These are phyloP conservation scores for Pleurotus salmoneostramineus DNA, from an alignment of 768 basidiomycete species.

Conservation along the genomic window DNA sequence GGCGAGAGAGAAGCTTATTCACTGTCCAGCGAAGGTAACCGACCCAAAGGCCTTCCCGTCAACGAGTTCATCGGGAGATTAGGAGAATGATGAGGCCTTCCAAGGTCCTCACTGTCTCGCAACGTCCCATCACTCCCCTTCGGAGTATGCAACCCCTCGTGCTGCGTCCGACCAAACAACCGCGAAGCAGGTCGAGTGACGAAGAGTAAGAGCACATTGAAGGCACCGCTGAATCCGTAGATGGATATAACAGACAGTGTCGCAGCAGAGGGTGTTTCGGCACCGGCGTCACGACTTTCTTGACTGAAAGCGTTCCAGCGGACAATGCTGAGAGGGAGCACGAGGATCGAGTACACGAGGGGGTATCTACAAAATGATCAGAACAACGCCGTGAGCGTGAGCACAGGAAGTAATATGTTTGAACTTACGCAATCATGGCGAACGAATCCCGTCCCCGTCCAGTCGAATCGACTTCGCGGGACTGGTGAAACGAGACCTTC, in stretches of 20 bases:
- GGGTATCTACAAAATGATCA: constrained; percentile 7
- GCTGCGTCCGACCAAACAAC: not conserved
- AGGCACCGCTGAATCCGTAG: constrained; percentile 2
- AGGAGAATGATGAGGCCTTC: not conserved
- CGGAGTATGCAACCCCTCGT: not conserved
- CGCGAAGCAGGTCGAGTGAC: not conserved
- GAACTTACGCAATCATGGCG: constrained; percentile 6
- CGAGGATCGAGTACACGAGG: constrained; percentile 6
- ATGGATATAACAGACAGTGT: not conserved
- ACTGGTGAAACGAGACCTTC: not conserved
- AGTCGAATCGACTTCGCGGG: not conserved
- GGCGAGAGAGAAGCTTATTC: not conserved
- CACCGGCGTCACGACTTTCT: not conserved
- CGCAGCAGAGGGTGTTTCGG: not conserved
- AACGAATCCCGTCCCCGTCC: not conserved
- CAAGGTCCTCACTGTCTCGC: not conserved
- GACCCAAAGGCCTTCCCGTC: not conserved
- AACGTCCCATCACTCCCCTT: not conserved
- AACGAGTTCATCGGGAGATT: not conserved
- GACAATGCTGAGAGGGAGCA: constrained; percentile 9
- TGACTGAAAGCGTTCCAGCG: constrained; percentile 5
- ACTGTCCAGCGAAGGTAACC: not conserved
- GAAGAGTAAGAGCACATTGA: constrained; percentile 4
- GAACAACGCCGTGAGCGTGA: not conserved
- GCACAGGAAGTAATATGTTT: not conserved